Evolutionary conservation across 139 green algal species (phyloP).

Genomic region (Micromonas pusilla): DNA sequence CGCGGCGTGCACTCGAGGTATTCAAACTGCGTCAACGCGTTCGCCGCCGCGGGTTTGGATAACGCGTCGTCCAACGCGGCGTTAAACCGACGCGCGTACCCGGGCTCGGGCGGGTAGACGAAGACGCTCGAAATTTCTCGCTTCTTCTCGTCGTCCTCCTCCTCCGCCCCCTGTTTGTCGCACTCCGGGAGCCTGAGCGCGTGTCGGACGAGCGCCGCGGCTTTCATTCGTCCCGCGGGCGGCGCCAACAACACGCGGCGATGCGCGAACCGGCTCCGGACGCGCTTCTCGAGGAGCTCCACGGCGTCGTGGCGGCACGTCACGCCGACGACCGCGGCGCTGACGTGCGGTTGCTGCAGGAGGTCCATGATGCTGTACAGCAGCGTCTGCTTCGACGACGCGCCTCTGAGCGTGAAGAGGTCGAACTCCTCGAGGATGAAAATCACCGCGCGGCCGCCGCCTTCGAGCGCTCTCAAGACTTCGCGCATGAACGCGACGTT

Average conservation of each 20-base stretch:
- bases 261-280: conserved; percentile 37
- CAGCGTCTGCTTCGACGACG: conserved; percentile 35
- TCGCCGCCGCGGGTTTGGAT: neutral
- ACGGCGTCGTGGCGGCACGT: conserved; percentile 27
- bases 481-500: conserved; percentile 34
- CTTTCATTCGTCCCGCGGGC: neutral
- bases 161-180: neutral
- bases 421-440: conserved; percentile 42
- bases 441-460: conserved; percentile 18
- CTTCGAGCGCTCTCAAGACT: conserved; percentile 14
- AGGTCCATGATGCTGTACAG: conserved; percentile 36
- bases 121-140: neutral
- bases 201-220: neutral
- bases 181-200: conserved; percentile 1
- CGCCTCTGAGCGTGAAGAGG: conserved; percentile 23
- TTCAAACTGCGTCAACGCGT: neutral
- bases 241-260: conserved; percentile 24
- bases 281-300: conserved; percentile 41
- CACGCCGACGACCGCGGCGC: conserved; percentile 35
- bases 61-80: neutral
- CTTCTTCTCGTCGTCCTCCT: neutral
- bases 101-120: neutral
- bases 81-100: conserved; percentile 10
- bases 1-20: neutral
- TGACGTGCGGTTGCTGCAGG: conserved; percentile 32